These are phyloP conservation scores for Agrostemma githago DNA, from an alignment of 148 eudicot species.

Conservation along the genomic window DNA sequence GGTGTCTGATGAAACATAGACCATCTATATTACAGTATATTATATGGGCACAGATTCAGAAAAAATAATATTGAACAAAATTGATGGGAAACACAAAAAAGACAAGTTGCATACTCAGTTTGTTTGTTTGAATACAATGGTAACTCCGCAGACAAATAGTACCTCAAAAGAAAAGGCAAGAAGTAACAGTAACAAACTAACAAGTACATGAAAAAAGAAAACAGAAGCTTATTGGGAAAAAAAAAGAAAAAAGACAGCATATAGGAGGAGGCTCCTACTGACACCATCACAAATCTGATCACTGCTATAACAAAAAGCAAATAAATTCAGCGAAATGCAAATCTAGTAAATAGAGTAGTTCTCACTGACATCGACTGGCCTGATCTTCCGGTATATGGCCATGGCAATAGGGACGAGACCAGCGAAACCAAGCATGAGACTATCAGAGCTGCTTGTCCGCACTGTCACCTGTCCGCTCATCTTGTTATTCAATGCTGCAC, in stretches of 20 bases:
- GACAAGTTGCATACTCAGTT: conserved; percentile 14
- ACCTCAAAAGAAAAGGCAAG: conserved; percentile 11
- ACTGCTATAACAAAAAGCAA: conserved; percentile 13
- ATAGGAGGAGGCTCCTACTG: not conserved
- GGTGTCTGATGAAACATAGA: not conserved
- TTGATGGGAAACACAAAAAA: not conserved
- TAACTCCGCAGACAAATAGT: conserved; percentile 9
- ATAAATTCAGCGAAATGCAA: conserved; percentile 11
- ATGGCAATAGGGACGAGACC: conserved; percentile 62
- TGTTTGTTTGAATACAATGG: not conserved
- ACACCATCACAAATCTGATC: conserved; percentile 11
- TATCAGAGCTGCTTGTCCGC: conserved; percentile 87
- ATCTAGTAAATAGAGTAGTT: conserved; percentile 59
- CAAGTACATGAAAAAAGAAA: not conserved
- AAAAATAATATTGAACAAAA: not conserved
- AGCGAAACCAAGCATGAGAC: conserved; percentile 62
- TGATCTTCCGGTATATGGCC: conserved; percentile 60
- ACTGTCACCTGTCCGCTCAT: conserved; percentile 82
- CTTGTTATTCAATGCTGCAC: conserved; percentile 85
- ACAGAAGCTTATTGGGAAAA: conserved; percentile 21
- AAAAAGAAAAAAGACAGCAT: not conserved
- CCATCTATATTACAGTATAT: no score
- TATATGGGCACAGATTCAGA: not conserved
- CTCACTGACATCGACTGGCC: conserved; percentile 50
- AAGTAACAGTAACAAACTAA: not conserved